These are phyloP conservation scores for Heliocybe sulcata DNA, from an alignment of 1,284 basidiomycete genomes.

Conservation along the genomic window DNA sequence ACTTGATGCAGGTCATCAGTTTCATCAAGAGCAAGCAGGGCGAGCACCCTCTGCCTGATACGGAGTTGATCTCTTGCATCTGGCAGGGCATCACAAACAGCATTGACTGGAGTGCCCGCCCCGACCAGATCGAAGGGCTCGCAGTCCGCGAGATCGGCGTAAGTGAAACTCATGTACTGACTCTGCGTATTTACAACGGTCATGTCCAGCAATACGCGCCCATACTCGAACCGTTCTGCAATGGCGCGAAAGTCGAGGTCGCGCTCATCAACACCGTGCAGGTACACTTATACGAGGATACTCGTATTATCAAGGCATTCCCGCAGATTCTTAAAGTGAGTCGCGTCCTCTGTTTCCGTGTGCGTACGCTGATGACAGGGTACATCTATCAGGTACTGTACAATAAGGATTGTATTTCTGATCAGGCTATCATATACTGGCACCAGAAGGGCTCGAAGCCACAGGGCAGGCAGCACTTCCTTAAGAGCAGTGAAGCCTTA, in stretches of 20 bases:
- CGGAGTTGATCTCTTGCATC: slow-evolving; percentile 82
- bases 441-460: slow-evolving; percentile 93
- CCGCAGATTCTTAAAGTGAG: slow-evolving; percentile 85
- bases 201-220: slow-evolving; percentile 68
- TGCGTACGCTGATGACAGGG: neutral
- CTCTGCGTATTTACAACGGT: no score
- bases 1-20: slow-evolving; percentile 53
- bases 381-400: slow-evolving; percentile 66
- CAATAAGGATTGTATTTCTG: slow-evolving; percentile 90
- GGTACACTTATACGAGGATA: slow-evolving; percentile 92
- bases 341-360: no score
- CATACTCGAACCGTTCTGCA: slow-evolving; percentile 85
- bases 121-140: slow-evolving; percentile 85
- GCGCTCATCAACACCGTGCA: slow-evolving; percentile 91
- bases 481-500: slow-evolving; percentile 81
- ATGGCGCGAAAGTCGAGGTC: slow-evolving; percentile 83
- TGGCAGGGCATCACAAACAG: slow-evolving; percentile 88
- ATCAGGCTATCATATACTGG: slow-evolving; percentile 97
- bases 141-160: slow-evolving; percentile 82
- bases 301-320: slow-evolving; percentile 90
- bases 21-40: slow-evolving; percentile 66
- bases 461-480: slow-evolving; percentile 91
- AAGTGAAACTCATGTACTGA: no score
- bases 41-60: slow-evolving; percentile 67
- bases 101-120: slow-evolving; percentile 81